Base-by-base conservation (phyloP, 108 stramenopile species). In the Nannochloropsis gaditana region DNA sequence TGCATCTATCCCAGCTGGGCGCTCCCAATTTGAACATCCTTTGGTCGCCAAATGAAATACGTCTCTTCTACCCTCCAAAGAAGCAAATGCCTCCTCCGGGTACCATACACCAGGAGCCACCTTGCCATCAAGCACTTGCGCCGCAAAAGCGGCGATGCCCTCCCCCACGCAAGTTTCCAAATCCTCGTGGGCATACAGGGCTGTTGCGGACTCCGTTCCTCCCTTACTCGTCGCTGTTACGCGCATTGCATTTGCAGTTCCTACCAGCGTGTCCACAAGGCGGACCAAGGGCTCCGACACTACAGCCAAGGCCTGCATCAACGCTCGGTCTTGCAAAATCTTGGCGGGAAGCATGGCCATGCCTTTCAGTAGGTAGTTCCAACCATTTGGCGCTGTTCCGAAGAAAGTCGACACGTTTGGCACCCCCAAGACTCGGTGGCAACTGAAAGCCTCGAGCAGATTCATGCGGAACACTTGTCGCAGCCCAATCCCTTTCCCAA, bases 361-460 rank as follows among this genome's bases (percentile, higher is more conserved):
- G 15, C 80, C 87, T 80, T 88, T 88, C 47, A 88, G 81, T 15
- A 88, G 81, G 82, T 88, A 88, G 50, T 88, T 88, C 87, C 87
- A 88, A 43, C 84, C 84, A 84, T 88, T 84, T 21, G 87, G 87
- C 11, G 87, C 84, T 15, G 87, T 88, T 81, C 87, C 87, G 50
- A 88, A 88, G 84, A 82, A 82, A 2, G 84, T 88, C 47, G 44
- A 11, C 21, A 82, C 10, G 45, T 87, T 87, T 21, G 86, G 86
- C 8, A 87, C 42, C 59, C 86, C 86, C 45, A 87, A 79, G 19
- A 87, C 86, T 42, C 79, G 44, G 83, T 82, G 50, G 79, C 83
- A 87, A 11, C 83, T 84, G 79, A 83, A 83, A 41, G 86, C 73
- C 79, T 87, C 86, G 11, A 87, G 83, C 9, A 87, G 83, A 44